Evolutionary conservation across 768 basidiomycete genomes (phyloP), one percentile per base, ranked within the genome.

Genomic region (Suillus spraguei): DNA sequence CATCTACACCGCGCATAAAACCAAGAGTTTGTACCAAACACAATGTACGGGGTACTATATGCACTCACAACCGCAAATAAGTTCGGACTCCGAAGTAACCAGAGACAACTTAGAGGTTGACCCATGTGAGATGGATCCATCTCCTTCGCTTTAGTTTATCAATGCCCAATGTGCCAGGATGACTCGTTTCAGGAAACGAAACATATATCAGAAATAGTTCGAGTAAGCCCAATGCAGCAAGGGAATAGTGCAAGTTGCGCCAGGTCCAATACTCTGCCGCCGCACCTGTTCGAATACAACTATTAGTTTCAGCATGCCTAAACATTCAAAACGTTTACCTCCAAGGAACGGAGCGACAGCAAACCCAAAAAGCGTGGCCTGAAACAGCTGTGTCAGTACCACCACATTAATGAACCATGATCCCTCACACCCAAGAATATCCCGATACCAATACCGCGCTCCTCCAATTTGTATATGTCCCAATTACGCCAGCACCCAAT

Each of bases 381-480:
- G 54, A 41, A 4, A 22, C 32, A 17, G 55, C n/a, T 13, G 58
- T 16, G 44, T 44, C 4, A 35, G 35, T 60, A 2, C 22, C 20
- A 10, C 17, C 20, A 3, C 14, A 60, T 8, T 35, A 33, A 33
- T 0, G 22, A 24, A 10, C 36, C 60, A 9, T 24, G 53, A 49
- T 20, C 60, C 63, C 72, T 63, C 56, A 85, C 83, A 2, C 75
- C 80, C 53, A 83, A 82, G 70, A 83, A 86, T 3, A 85, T 70
- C 0, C 85, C 85, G 75, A 87, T 81, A 0, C 82, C 84, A 5
- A 78, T 76, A n/a, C 85, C 79, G 20, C 85, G 74, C 64, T 87
- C 83, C 60, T 87, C 87, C 3, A 87, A 69, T 55, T 74, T 79
- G 70, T 87, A 87, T 2, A 88, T 85, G 66, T 88, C 86, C 83